Evolutionary conservation across 2,329 filamentous ascomycete genomes (phyloP).

Genomic region (Akanthomyces dipterigenus): DNA sequence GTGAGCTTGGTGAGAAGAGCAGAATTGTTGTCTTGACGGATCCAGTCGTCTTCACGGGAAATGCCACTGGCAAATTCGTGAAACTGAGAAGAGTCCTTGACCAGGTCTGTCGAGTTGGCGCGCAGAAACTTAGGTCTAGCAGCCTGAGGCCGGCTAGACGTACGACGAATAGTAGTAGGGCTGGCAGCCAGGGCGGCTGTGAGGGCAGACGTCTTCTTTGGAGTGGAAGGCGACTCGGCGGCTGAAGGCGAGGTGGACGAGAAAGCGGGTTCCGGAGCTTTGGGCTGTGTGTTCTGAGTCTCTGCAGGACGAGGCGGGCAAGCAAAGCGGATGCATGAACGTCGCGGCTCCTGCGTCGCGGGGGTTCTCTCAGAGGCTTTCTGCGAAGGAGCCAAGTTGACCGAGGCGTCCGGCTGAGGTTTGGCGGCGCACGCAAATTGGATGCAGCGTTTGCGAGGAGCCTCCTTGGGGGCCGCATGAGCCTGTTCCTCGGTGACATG

Average conservation of each 20-base stretch:
- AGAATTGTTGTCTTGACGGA: constrained; percentile 55
- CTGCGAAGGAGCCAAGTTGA: constrained; percentile 27
- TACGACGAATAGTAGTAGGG: constrained; percentile 13
- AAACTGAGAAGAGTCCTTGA: constrained; percentile 58
- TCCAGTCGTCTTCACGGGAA: constrained; percentile 85
- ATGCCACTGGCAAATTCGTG: constrained; percentile 87
- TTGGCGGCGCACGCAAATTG: constrained; percentile 81
- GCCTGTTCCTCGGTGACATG: constrained; percentile 18
- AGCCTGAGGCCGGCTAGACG: constrained; percentile 19
- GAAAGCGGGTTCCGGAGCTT: constrained; percentile 6
- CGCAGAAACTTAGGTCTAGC: constrained; percentile 41
- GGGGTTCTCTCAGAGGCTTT: constrained; percentile 26
- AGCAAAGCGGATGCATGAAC: constrained; percentile 68
- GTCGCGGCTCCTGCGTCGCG: constrained; percentile 37
- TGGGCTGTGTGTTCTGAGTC: constrained; percentile 32
- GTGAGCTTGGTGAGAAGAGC: constrained; percentile 67
- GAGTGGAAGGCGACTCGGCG: constrained; percentile 20
- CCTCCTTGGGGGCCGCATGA: constrained; percentile 35
- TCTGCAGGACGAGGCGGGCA: constrained; percentile 52
- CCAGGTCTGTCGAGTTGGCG: constrained; percentile 43
- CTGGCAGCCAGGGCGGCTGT: constrained; percentile 20
- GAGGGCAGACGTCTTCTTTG: constrained; percentile 22
- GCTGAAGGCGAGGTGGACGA: neutral
- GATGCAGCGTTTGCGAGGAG: constrained; percentile 73
- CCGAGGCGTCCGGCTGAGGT: constrained; percentile 28